Evolutionary conservation across 2,329 filamentous ascomycete species (phyloP).

Genomic region (Scytalidium lignicola): DNA sequence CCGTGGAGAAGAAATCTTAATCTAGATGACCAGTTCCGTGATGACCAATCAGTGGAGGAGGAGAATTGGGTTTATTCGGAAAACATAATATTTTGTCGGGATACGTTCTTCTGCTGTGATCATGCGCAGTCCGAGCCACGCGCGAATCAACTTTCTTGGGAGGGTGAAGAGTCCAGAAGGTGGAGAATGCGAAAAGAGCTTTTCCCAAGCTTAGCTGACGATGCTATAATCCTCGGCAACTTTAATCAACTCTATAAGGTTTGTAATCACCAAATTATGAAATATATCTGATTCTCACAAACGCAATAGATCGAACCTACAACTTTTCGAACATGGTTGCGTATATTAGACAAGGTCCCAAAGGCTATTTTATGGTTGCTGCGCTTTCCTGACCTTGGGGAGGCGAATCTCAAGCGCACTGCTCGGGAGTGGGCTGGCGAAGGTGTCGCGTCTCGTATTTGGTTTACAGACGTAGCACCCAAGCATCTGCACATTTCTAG

Average conservation of each 20-base stretch:
- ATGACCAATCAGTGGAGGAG: constrained; percentile 54
- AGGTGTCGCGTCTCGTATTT: constrained; percentile 78
- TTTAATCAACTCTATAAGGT: constrained; percentile 99
- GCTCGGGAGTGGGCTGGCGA: constrained; percentile 79
- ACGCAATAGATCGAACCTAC: constrained; percentile 80
- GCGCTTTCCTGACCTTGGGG: constrained; percentile 92
- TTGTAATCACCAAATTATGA: constrained; percentile 22
- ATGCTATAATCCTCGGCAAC: constrained; percentile 88
- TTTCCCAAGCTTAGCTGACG: constrained; percentile 76
- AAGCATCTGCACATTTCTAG: constrained; percentile 92
- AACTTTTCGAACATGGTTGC: constrained; percentile 91
- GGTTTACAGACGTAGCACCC: constrained; percentile 95
- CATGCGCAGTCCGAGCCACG: constrained; percentile 81
- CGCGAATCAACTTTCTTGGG: constrained; percentile 69
- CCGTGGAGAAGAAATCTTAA: constrained; percentile 72
- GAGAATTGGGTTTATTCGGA: constrained; percentile 94
- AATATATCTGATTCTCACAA: background rate
- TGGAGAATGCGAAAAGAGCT: constrained; percentile 93
- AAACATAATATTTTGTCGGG: constrained; percentile 89
- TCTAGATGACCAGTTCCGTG: constrained; percentile 63
- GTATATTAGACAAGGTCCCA: constrained; percentile 78
- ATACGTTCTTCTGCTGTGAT: constrained; percentile 98
- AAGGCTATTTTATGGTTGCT: constrained; percentile 92
- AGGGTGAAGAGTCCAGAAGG: constrained; percentile 71
- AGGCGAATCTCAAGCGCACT: constrained; percentile 75